These are phyloP conservation scores for Bruguiera parviflora DNA, from an alignment of 345 rosid genomes.

Conservation along the genomic window DNA sequence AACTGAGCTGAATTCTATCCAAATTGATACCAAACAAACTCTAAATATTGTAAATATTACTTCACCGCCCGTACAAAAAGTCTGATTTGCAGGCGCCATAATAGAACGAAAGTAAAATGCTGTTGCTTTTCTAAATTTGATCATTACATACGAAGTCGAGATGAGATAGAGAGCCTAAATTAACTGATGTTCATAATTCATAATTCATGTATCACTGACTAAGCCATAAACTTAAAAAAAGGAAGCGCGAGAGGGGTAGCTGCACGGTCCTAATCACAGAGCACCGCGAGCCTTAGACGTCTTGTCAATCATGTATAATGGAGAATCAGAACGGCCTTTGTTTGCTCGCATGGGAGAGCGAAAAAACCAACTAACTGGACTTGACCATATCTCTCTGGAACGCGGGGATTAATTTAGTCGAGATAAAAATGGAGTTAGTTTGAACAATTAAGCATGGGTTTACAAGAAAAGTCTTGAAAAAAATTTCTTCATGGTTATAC, in stretches of 20 bases:
- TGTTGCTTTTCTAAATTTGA: not conserved
- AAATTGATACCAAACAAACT: too few species aligned
- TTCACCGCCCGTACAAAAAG: not conserved
- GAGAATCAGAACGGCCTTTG: conserved; percentile 19
- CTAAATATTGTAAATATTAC: too few species aligned
- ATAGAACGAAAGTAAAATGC: too few species aligned
- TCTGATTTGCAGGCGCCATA: not conserved
- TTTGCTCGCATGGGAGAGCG: not conserved
- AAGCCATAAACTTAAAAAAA: not conserved
- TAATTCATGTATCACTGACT: too few species aligned
- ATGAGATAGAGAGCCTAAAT: too few species aligned
- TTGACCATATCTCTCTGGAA: conserved; percentile 8
- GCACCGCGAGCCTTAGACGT: conserved; percentile 17
- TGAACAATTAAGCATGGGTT: conserved; percentile 17
- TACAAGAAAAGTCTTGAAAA: conserved; percentile 21
- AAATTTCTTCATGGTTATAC: conserved; percentile 33
- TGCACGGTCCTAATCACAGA: conserved; percentile 31
- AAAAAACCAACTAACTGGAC: conserved; percentile 24
- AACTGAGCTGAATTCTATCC: too few species aligned
- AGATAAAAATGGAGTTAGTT: conserved; percentile 31
- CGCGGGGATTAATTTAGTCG: conserved; percentile 7
- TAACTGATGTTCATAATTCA: too few species aligned
- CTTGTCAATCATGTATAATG: conserved; percentile 1
- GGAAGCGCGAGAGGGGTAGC: conserved; percentile 25
- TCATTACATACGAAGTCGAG: not conserved